Percentiles rank a stretch among this genome's conserved stretches.
Conservation (phyloP, 352 stramenopile genomes). For the Pelagophyceae sp. region DNA sequence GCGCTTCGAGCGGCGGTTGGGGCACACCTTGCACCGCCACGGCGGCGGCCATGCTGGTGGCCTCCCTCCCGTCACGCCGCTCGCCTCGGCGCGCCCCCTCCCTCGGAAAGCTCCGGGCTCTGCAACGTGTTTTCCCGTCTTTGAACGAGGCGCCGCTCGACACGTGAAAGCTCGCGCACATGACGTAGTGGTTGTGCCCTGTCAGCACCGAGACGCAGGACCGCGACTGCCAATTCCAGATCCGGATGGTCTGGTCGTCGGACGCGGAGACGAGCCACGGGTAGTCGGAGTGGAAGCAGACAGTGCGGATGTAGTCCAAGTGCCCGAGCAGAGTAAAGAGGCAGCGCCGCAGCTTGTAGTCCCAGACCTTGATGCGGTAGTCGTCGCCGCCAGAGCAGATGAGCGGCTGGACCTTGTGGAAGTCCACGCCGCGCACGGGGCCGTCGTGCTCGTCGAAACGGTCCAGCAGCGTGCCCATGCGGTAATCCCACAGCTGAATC, state of each 20-base stretch:
- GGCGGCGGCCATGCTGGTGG: no score
- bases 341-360: constrained; percentile 96
- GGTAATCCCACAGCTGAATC: constrained; percentile 96
- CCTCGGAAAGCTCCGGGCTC: no score
- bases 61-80: no score
- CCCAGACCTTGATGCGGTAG: constrained; percentile 99
- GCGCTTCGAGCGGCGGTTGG: no score
- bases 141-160: no score
- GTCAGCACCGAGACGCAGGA: constrained; percentile 98
- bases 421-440: constrained; percentile 96
- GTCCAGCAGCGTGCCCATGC: constrained; percentile 96
- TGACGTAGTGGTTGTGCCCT: constrained; percentile 99
- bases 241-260: constrained; percentile 97
- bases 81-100: no score
- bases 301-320: constrained; percentile 98
- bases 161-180: constrained; percentile 99
- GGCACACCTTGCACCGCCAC: no score
- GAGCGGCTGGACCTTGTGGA: constrained; percentile 91
- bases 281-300: constrained; percentile 98
- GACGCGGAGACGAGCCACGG: constrained; percentile 94
- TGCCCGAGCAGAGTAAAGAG: constrained; percentile 98
- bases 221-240: constrained; percentile 99
- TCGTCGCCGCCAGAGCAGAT: constrained; percentile 98
- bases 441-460: constrained; percentile 98
- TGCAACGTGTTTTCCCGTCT: no score